Percentiles rank a stretch among this genome's conserved stretches.
Evolutionary conservation across 78 protist species (phyloP).

Genomic region (Dictyostelium citrinum): DNA sequence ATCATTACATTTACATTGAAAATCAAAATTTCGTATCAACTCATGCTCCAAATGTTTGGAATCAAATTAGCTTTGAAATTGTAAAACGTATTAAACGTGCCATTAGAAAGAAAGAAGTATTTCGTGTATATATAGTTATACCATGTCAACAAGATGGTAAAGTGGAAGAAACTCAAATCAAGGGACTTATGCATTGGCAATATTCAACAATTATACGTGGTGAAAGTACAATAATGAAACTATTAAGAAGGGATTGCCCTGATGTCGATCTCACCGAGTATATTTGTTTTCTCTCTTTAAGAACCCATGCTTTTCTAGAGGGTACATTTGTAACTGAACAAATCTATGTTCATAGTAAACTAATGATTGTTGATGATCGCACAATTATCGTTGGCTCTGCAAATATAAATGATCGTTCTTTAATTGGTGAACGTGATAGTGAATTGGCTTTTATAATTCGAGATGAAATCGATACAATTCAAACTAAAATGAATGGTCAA

Average conservation of each 20-base stretch:
- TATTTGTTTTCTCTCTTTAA: constrained; percentile 57
- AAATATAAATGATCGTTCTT: constrained; percentile 90
- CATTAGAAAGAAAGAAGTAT: constrained; percentile 69
- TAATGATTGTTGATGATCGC: constrained; percentile 91
- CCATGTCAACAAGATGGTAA: constrained; percentile 78
- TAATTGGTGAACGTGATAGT: constrained; percentile 71
- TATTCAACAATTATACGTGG: not conserved
- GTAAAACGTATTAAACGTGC: constrained; percentile 77
- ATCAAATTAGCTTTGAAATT: constrained; percentile 72
- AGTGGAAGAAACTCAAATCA: constrained; percentile 61
- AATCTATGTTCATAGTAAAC: constrained; percentile 91
- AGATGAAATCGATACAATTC: constrained; percentile 46
- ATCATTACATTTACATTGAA: constrained; percentile 91
- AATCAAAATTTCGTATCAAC: constrained; percentile 86
- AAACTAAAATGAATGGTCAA: constrained; percentile 76
- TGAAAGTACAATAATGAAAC: constrained; percentile 51
- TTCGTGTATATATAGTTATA: constrained; percentile 48
- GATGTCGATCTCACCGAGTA: constrained; percentile 66
- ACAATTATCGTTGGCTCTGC: constrained; percentile 90
- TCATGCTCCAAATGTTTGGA: constrained; percentile 72
- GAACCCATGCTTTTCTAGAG: constrained; percentile 73
- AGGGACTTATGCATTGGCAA: constrained; percentile 82
- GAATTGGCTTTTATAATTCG: constrained; percentile 68
- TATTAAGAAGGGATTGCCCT: constrained; percentile 57
- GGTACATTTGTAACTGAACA: constrained; percentile 70